Conservation (phyloP, 2,329 filamentous ascomycete genomes). For the Fusarium subtropicale region DNA sequence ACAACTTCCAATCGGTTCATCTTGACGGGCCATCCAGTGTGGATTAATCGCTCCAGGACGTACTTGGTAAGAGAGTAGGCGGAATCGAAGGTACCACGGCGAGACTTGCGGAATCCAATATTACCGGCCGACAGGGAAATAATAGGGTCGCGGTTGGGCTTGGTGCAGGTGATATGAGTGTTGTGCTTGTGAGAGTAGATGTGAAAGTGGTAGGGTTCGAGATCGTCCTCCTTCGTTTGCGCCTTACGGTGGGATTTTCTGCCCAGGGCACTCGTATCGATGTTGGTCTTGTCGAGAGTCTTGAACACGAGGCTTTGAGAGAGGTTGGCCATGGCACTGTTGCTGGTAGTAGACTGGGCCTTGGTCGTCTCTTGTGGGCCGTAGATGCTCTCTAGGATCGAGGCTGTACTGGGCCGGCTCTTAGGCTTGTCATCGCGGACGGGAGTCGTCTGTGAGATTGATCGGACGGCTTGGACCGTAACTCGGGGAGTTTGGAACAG, state of each 20-base stretch:
- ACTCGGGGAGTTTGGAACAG: constrained; percentile 47
- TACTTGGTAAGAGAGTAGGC: constrained; percentile 90
- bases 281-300: constrained; percentile 49
- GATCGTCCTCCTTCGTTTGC: constrained; percentile 52
- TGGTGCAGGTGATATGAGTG: constrained; percentile 90
- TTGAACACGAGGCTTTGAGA: constrained; percentile 56
- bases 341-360: constrained; percentile 38
- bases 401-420: constrained; percentile 46
- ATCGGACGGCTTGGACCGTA: constrained; percentile 45
- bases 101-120: constrained; percentile 88
- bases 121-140: constrained; percentile 86
- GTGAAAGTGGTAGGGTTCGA: constrained; percentile 85
- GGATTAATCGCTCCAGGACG: constrained; percentile 84
- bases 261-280: constrained; percentile 51
- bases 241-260: constrained; percentile 35
- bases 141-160: constrained; percentile 81
- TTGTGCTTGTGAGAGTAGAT: constrained; percentile 93
- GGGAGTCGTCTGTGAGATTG: constrained; percentile 56
- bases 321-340: constrained; percentile 50
- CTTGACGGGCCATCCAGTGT: constrained; percentile 79
- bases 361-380: constrained; percentile 42
- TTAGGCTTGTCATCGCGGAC: constrained; percentile 47
- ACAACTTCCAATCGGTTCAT: constrained; percentile 84
- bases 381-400: constrained; percentile 52
- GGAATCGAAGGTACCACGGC: constrained; percentile 86